A percentile compares a stretch with the other conserved stretches of the same genome.
Conservation (phyloP, 805 yeast species). For the Myxozyma monticola region DNA sequence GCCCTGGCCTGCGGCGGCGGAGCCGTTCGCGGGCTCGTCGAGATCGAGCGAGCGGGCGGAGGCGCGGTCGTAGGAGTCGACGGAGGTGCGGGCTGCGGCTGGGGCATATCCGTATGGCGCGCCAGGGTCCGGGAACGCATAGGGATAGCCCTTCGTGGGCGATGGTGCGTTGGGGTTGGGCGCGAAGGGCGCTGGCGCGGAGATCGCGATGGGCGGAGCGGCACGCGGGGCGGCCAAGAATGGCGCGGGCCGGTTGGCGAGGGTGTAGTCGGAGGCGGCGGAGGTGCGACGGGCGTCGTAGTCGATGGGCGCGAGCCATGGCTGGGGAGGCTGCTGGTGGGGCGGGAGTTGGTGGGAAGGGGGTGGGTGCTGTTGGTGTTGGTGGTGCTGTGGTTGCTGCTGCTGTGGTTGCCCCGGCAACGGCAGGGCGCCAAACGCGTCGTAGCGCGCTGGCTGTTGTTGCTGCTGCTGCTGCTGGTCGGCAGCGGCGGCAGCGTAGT, state of each 20-base stretch:
- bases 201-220: slow-evolving; percentile 23
- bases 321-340: slow-evolving; percentile 6
- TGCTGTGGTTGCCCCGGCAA: no score
- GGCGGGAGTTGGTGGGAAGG: neutral
- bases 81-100: slow-evolving; percentile 16
- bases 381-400: no score
- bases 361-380: no score
- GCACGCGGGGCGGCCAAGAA: slow-evolving; percentile 16
- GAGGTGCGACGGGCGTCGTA: slow-evolving; percentile 6
- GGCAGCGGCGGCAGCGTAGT: no score
- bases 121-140: slow-evolving; percentile 30
- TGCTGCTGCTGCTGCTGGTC: slow-evolving; percentile 6
- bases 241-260: no score
- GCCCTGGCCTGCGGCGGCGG: neutral
- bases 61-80: slow-evolving; percentile 23
- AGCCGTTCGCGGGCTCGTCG: slow-evolving; percentile 8
- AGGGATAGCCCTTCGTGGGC: slow-evolving; percentile 28
- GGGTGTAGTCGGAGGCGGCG: slow-evolving; percentile 4
- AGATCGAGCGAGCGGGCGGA: slow-evolving; percentile 15
- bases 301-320: slow-evolving; percentile 1
- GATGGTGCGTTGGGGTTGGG: slow-evolving; percentile 30
- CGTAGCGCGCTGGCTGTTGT: no score
- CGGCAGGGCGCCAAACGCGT: no score
- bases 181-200: slow-evolving; percentile 14
- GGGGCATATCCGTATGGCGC: slow-evolving; percentile 13